Conservation (phyloP, 768 basidiomycete genomes). For the Rhodotorula graminis region DNA sequence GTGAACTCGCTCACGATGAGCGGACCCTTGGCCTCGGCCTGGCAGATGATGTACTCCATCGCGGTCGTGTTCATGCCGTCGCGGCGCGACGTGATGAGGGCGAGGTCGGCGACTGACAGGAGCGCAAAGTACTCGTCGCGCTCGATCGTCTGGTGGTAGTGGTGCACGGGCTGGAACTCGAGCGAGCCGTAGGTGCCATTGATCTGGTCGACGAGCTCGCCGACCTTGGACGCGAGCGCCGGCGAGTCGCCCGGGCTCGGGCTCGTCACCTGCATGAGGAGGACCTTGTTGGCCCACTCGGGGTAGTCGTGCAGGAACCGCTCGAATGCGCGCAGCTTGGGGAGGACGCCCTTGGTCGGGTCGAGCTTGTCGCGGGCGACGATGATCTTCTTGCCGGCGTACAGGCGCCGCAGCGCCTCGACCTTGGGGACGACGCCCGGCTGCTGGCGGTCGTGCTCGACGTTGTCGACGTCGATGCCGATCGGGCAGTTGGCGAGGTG, state of each 20-base stretch:
- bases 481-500: constrained; percentile 83
- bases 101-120: constrained; percentile 84
- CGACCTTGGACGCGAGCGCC: constrained; percentile 86
- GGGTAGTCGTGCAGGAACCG: constrained; percentile 90
- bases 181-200: constrained; percentile 87
- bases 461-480: constrained; percentile 87
- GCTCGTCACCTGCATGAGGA: constrained; percentile 76
- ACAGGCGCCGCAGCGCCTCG: constrained; percentile 71
- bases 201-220: constrained; percentile 88
- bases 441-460: constrained; percentile 62
- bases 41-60: constrained; percentile 86
- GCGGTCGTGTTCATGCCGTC: constrained; percentile 99
- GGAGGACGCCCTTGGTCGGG: constrained; percentile 94
- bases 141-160: constrained; percentile 96
- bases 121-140: constrained; percentile 83
- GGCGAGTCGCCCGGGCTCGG: constrained; percentile 87
- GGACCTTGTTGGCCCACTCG: constrained; percentile 63
- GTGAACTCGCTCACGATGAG: constrained; percentile 94
- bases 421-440: constrained; percentile 84
- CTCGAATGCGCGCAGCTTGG: constrained; percentile 96
- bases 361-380: constrained; percentile 96
- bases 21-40: constrained; percentile 74
- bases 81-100: constrained; percentile 86
- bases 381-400: constrained; percentile 97
- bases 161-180: constrained; percentile 94